phyloP scores from a whole-genome alignment of 2,329 filamentous ascomycete genomes.

The Plectosphaerella sp. region DNA sequence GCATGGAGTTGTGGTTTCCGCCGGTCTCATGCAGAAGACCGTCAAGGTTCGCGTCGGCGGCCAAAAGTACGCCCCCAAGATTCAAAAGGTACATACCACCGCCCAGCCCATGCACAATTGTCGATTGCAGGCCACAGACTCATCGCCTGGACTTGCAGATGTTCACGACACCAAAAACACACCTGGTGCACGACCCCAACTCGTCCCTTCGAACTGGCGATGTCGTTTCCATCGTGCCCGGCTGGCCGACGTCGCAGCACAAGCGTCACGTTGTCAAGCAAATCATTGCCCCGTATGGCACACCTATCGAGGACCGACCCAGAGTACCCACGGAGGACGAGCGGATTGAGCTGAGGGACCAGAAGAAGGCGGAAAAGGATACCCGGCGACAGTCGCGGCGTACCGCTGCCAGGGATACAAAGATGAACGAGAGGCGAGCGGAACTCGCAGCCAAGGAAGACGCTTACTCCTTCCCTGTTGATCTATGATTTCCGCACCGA shows the following conservation, averaged over 20 bases:
- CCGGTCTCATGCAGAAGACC: slow-evolving; percentile 73
- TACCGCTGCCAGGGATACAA: slow-evolving; percentile 9
- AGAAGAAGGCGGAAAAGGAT: slow-evolving; percentile 53
- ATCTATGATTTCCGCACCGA: no score
- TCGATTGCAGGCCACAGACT: not conserved
- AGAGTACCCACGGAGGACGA: slow-evolving; percentile 62
- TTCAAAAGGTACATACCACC: slow-evolving; percentile 9
- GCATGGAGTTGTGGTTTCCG: slow-evolving; percentile 70
- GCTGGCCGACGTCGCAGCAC: slow-evolving; percentile 59
- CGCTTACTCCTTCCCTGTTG: no score
- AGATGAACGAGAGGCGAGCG: not conserved
- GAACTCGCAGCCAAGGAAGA: not conserved
- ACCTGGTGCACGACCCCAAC: slow-evolving; percentile 75
- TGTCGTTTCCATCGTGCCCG: slow-evolving; percentile 65
- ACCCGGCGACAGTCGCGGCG: slow-evolving; percentile 39
- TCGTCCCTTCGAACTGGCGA: slow-evolving; percentile 70
- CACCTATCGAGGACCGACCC: slow-evolving; percentile 58
- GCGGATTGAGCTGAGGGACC: slow-evolving; percentile 48
- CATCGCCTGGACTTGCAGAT: slow-evolving; percentile 37
- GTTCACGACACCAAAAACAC: slow-evolving; percentile 59
- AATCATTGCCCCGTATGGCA: slow-evolving; percentile 67
- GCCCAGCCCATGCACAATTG: not conserved
- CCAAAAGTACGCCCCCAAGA: slow-evolving; percentile 59
- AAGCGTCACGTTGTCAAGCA: slow-evolving; percentile 72
- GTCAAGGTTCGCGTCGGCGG: slow-evolving; percentile 72